Evolutionary conservation across 331 rosid species (phyloP).

Genomic region (Telfairia occidentalis): DNA sequence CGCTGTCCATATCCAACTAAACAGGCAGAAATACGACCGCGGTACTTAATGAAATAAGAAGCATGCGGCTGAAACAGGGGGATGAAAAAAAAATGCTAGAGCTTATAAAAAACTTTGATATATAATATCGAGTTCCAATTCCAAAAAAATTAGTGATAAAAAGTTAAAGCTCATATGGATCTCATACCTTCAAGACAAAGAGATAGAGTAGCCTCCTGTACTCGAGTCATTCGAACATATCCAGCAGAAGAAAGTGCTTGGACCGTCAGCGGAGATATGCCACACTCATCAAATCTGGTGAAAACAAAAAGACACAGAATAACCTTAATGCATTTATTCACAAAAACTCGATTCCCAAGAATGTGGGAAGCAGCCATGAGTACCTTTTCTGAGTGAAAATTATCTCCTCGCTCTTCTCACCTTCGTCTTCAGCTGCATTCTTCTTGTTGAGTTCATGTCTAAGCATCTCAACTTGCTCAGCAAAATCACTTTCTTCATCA

Average conservation of each 20-base stretch:
- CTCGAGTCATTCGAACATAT: slow-evolving; percentile 60
- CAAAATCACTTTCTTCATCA: slow-evolving; percentile 34
- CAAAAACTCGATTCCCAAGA: background rate
- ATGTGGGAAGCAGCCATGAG: background rate
- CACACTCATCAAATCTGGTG: slow-evolving; percentile 66
- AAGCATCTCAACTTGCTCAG: slow-evolving; percentile 55
- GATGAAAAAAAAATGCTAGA: background rate
- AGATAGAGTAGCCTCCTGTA: slow-evolving; percentile 66
- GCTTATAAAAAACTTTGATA: background rate
- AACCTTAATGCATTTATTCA: background rate
- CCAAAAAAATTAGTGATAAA: slow-evolving; percentile 2
- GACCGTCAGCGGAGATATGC: slow-evolving; percentile 60
- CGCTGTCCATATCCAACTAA: background rate
- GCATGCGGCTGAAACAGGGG: background rate
- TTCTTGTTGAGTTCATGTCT: slow-evolving; percentile 45
- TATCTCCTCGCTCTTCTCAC: slow-evolving; percentile 20
- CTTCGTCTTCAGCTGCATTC: slow-evolving; percentile 27
- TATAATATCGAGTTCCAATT: background rate
- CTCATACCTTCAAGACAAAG: slow-evolving; percentile 66
- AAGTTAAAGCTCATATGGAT: background rate
- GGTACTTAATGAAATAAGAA: background rate
- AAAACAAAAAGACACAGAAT: slow-evolving; percentile 15
- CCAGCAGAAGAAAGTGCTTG: slow-evolving; percentile 72
- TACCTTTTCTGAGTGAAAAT: slow-evolving; percentile 58
- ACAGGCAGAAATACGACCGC: background rate